Evolutionary conservation across 495 filamentous ascomycete genomes (phyloP).

Genomic region (Amorphotheca resinae): DNA sequence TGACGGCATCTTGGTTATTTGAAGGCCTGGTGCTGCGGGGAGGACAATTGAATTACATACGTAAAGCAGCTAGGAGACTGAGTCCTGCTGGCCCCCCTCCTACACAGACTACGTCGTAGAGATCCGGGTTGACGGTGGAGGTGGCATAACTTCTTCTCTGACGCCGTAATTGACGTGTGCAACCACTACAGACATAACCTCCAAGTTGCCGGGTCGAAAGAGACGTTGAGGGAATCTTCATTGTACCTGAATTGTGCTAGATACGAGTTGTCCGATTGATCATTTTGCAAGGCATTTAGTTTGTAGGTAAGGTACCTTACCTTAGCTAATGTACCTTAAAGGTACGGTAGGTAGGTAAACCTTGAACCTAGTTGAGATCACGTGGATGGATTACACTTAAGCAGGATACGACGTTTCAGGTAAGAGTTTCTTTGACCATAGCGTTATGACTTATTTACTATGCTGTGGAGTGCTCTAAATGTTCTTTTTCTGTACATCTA

Average conservation of each 20-base stretch:
- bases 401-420: too few relatives aligned
- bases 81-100: slow-evolving; percentile 94
- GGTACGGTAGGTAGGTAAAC: too few relatives aligned
- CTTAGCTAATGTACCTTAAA: too few relatives aligned
- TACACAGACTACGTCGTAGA: slow-evolving; percentile 59
- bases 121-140: slow-evolving; percentile 1
- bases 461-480: too few relatives aligned
- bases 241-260: neutral
- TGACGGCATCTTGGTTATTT: slow-evolving; percentile 2
- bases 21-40: neutral
- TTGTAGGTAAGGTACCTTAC: too few relatives aligned
- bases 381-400: too few relatives aligned
- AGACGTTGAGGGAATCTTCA: neutral
- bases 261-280: neutral
- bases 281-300: too few relatives aligned
- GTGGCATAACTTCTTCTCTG: slow-evolving; percentile 28
- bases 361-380: too few relatives aligned
- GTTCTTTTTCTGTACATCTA: slow-evolving; percentile 4
- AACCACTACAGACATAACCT: slow-evolving; percentile 32
- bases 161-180: slow-evolving; percentile 26
- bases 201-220: slow-evolving; percentile 2
- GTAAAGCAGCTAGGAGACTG: slow-evolving; percentile 73
- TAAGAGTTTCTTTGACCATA: too few relatives aligned
- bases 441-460: too few relatives aligned
- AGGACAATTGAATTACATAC: slow-evolving; percentile 37